Evolutionary conservation across 257 asterid genomes (phyloP).

Genomic region (Penstemon davidsonii): DNA sequence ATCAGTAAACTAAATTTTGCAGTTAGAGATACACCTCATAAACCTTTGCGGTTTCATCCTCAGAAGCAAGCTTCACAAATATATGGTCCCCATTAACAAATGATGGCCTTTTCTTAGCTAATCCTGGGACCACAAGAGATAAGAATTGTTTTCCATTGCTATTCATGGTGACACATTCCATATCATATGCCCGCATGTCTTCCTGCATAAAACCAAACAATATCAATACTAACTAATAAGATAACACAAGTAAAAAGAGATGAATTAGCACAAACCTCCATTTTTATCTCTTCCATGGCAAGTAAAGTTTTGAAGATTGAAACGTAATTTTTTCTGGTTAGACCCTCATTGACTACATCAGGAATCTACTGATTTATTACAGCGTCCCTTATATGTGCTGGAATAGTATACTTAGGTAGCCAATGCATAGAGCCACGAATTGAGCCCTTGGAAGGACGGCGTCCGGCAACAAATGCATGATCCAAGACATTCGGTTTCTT

Average conservation of each 20-base stretch:
- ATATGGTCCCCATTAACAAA: slow-evolving; percentile 73
- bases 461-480: slow-evolving; percentile 50
- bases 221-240: slow-evolving; percentile 9
- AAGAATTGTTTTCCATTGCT: slow-evolving; percentile 44
- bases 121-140: slow-evolving; percentile 87
- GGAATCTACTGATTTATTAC: slow-evolving; percentile 54
- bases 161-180: slow-evolving; percentile 65
- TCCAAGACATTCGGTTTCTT: slow-evolving; percentile 50
- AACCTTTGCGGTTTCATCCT: slow-evolving; percentile 31
- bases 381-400: slow-evolving; percentile 50
- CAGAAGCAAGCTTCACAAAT: slow-evolving; percentile 53
- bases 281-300: slow-evolving; percentile 85
- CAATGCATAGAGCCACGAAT: slow-evolving; percentile 32
- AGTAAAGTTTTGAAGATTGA: slow-evolving; percentile 59
- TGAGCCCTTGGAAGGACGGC: slow-evolving; percentile 57
- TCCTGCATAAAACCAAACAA: slow-evolving; percentile 47
- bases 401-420: slow-evolving; percentile 54
- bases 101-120: slow-evolving; percentile 96
- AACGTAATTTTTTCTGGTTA: slow-evolving; percentile 47
- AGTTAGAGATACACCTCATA: slow-evolving; percentile 57
- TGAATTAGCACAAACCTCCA: slow-evolving; percentile 60
- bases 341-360: slow-evolving; percentile 52
- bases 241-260: not conserved
- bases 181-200: slow-evolving; percentile 77
- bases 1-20: slow-evolving; percentile 16